phyloP scores from a whole-genome alignment of 345 rosid genomes.

The Gossypium stocksii region DNA sequence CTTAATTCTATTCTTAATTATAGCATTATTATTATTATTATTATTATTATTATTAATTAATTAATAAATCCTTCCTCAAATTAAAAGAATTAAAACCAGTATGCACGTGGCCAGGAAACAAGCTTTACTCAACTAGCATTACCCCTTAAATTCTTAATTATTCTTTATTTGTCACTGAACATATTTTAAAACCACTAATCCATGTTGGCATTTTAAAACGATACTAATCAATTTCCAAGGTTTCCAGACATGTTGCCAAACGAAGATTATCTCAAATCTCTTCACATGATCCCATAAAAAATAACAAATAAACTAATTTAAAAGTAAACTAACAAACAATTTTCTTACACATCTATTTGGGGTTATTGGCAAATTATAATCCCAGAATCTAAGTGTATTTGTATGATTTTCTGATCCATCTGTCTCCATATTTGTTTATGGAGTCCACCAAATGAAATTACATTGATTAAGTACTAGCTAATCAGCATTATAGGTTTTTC shows the following conservation, averaged over 20 bases:
- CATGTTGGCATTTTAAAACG: not conserved
- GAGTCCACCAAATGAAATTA: constrained; percentile 3
- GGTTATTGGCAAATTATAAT: not conserved
- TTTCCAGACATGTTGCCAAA: not conserved
- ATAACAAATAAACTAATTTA: not conserved
- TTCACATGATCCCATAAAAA: constrained; percentile 16
- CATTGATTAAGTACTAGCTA: not conserved
- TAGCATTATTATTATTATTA: too few species aligned
- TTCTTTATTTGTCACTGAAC: not conserved
- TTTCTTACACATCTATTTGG: not conserved
- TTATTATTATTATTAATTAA: too few species aligned
- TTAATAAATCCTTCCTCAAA: not conserved
- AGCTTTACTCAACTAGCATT: not conserved
- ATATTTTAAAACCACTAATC: not conserved
- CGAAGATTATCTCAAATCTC: constrained; percentile 2
- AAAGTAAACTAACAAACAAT: not conserved
- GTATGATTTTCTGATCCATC: not conserved
- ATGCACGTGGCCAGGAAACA: constrained; percentile 16
- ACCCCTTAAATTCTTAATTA: not conserved
- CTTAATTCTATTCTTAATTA: not conserved
- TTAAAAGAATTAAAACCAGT: not conserved
- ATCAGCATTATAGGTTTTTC: not conserved
- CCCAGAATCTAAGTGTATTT: not conserved
- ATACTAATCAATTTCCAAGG: not conserved
- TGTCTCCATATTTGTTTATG: not conserved